These are phyloP conservation scores for Malus sieversii DNA, from an alignment of 306 rosid genomes.

Conservation along the genomic window DNA sequence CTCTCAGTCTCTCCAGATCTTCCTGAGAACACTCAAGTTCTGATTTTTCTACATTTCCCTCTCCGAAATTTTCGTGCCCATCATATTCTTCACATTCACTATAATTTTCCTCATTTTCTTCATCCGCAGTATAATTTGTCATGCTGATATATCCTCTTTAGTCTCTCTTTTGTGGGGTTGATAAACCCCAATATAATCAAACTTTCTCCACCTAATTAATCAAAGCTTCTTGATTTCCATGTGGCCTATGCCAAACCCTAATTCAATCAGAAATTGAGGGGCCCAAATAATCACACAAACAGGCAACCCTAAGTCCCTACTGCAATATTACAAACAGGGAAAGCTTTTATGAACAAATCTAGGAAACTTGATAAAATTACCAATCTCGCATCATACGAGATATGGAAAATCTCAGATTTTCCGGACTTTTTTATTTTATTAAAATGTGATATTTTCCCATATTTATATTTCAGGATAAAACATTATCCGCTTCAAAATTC, in stretches of 20 bases:
- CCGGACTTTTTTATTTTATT: background rate
- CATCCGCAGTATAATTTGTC: background rate
- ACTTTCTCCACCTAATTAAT: background rate
- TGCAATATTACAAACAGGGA: background rate
- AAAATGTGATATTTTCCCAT: background rate
- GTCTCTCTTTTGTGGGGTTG: background rate
- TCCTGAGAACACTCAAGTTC: background rate
- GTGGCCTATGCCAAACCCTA: background rate
- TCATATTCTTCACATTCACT: background rate
- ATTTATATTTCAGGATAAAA: background rate
- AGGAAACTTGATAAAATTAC: background rate
- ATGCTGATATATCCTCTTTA: background rate
- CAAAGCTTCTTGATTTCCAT: background rate
- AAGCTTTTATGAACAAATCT: background rate
- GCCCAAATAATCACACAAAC: background rate
- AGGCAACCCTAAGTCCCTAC: background rate
- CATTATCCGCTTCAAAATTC: background rate
- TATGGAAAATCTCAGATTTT: background rate
- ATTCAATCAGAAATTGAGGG: background rate
- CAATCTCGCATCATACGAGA: background rate
- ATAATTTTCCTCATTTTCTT: background rate
- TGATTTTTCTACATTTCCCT: background rate
- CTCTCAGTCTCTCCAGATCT: background rate
- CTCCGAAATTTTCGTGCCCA: background rate
- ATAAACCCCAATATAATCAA: background rate